Evolutionary conservation across 495 filamentous ascomycete species (phyloP).

Genomic region (Talaromyces liani): DNA sequence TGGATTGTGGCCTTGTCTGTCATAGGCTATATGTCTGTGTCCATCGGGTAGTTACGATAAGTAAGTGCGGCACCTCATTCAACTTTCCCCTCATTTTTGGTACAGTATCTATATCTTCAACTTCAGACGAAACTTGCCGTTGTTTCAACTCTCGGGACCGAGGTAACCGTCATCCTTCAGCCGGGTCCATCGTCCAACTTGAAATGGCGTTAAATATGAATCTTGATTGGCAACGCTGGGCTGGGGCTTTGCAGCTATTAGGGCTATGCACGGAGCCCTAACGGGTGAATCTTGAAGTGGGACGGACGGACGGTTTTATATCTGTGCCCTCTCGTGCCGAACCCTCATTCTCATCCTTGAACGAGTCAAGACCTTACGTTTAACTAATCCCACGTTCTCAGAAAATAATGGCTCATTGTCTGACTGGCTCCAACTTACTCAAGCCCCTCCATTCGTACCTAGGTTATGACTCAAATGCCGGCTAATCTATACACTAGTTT

Average conservation of each 20-base stretch:
- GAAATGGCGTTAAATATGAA: neutral
- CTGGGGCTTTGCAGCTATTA: neutral
- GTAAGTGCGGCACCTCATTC: neutral
- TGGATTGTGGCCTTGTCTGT: neutral
- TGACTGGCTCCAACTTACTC: neutral
- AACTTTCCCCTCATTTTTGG: neutral
- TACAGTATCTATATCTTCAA: neutral
- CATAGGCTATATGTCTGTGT: neutral
- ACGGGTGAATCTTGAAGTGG: neutral
- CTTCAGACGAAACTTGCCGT: neutral
- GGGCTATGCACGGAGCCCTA: neutral
- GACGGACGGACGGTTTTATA: neutral
- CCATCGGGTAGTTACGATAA: neutral
- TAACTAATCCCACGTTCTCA: neutral
- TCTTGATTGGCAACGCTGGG: neutral
- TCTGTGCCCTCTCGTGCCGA: neutral
- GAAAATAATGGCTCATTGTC: neutral
- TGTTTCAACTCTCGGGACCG: neutral
- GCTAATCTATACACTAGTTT: neutral
- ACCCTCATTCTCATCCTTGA: neutral
- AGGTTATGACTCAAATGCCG: neutral
- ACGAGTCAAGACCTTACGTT: neutral
- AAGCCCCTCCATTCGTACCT: neutral
- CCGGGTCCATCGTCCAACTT: neutral
- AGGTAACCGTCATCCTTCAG: neutral